Evolutionary conservation across 768 basidiomycete genomes (phyloP), one percentile per base, ranked within the genome.

Genomic region (Naematelia encephala): DNA sequence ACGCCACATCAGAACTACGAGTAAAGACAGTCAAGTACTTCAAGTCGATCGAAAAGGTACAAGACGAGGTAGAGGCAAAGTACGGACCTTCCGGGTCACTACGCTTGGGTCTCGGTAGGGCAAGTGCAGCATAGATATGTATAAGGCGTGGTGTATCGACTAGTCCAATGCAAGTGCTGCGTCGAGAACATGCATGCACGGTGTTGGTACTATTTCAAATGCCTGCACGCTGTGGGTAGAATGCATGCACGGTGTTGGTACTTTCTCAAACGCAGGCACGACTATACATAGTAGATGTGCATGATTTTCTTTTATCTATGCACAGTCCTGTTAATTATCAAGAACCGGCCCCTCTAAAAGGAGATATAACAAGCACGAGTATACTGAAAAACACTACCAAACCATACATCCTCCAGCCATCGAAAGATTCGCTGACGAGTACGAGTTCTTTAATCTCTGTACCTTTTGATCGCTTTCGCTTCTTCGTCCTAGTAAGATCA

Each of bases 1-100:
- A 66, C 55, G 66, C 63, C 19, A 67, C 62, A 0, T 56, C 52
- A 46, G 69, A 73, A 51, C 57, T 66, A 28, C 62, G 64, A 16
- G 65, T 72, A 57, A 72, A 69, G 65, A 69, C 70, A 3, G 70
- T 72, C 60, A 66, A 72, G 39, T 72, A 72, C 58, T 72, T 69
- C 63, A 83, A 84, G 70, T 83, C 85, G 43, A 82, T 93, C 8
- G 86, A 86, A 75, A 82, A 78, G 59, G 89, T 91, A 67, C 85
- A 87, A 67, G 79, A 81, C 5, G 78, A 79, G 14, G 77, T 91
- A 28, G 82, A 85, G 34, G 68, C 76, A 3, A 83, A 84, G 67
- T 81, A 91, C 28, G 78, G 66, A 1, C 45, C 59, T 2, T 43
- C 42, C 14, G 54, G 22, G 43, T 46, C 49, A 13, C 19, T 30